A percentile compares a stretch with the other conserved stretches of the same genome.
phyloP scores from a whole-genome alignment of 2,329 filamentous ascomycete genomes.

The Alternaria gaisen region DNA sequence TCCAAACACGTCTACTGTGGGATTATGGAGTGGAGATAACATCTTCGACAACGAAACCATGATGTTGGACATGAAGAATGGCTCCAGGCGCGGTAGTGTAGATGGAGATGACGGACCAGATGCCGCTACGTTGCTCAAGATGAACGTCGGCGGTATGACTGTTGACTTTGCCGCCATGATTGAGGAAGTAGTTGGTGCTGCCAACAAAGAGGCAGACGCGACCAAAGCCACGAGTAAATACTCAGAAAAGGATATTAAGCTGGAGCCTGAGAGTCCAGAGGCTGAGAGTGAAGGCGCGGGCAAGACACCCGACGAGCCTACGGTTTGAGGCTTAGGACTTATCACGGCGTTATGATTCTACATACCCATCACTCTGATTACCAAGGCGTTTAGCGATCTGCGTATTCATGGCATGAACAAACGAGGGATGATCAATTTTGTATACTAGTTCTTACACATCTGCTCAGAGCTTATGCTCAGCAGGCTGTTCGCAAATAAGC shows the following conservation, averaged over 20 bases:
- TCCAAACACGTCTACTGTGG: constrained; percentile 44
- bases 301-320: constrained; percentile 26
- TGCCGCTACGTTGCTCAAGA: constrained; percentile 33
- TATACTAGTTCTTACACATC: background rate
- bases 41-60: constrained; percentile 47
- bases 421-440: constrained; percentile 9
- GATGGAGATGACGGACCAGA: constrained; percentile 17
- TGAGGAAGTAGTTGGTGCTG: constrained; percentile 44
- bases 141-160: constrained; percentile 39
- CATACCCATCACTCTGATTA: background rate
- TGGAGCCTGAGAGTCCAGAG: constrained; percentile 16
- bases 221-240: background rate
- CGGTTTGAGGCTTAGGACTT: constrained; percentile 1
- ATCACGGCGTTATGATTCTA: constrained; percentile 5
- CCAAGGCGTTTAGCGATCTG: constrained; percentile 9
- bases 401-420: constrained; percentile 7
- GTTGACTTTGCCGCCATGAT: constrained; percentile 51
- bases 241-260: constrained; percentile 7
- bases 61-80: constrained; percentile 28
- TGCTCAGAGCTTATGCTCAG: background rate
- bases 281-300: constrained; percentile 19
- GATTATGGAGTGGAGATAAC: constrained; percentile 45
- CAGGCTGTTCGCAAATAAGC: background rate
- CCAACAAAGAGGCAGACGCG: constrained; percentile 25
- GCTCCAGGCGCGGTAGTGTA: constrained; percentile 13